Evolutionary conservation across 495 filamentous ascomycete species (phyloP).

Genomic region (Margaritispora aquatica): DNA sequence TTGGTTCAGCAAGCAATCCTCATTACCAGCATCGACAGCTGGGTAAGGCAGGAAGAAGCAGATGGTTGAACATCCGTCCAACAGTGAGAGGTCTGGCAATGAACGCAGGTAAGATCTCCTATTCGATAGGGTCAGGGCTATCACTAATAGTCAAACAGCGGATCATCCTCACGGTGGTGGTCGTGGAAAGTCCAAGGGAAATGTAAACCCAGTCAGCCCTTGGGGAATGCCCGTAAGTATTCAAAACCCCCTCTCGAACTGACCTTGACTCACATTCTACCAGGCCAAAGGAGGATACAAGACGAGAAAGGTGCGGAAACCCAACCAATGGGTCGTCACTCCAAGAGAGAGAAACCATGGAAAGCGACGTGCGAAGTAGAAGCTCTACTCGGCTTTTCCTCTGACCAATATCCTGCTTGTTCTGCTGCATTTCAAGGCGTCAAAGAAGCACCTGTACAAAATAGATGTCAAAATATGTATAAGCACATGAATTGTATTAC

Average conservation of each 20-base stretch:
- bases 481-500: background rate
- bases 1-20: slow-evolving; percentile 89
- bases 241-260: slow-evolving; percentile 1
- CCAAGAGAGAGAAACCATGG: slow-evolving; percentile 72
- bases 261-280: slow-evolving; percentile 4
- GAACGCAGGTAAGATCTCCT: slow-evolving; percentile 67
- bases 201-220: slow-evolving; percentile 84
- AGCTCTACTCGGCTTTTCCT: background rate
- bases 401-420: background rate
- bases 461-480: slow-evolving; percentile 4
- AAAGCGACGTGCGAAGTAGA: slow-evolving; percentile 50
- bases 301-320: slow-evolving; percentile 68
- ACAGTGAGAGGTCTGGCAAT: slow-evolving; percentile 96
- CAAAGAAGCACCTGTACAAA: slow-evolving; percentile 5
- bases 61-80: slow-evolving; percentile 89
- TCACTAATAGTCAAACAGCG: slow-evolving; percentile 25
- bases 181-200: slow-evolving; percentile 98
- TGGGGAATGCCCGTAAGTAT: slow-evolving; percentile 88
- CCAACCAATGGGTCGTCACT: slow-evolving; percentile 77
- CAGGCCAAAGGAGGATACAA: slow-evolving; percentile 94
- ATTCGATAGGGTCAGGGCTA: background rate
- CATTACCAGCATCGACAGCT: slow-evolving; percentile 84
- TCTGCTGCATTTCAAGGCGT: background rate
- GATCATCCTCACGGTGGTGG: slow-evolving; percentile 99
- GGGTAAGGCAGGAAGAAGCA: slow-evolving; percentile 86